These are phyloP conservation scores for Myxozyma neotropica DNA, from an alignment of 805 yeast species.

Conservation along the genomic window DNA sequence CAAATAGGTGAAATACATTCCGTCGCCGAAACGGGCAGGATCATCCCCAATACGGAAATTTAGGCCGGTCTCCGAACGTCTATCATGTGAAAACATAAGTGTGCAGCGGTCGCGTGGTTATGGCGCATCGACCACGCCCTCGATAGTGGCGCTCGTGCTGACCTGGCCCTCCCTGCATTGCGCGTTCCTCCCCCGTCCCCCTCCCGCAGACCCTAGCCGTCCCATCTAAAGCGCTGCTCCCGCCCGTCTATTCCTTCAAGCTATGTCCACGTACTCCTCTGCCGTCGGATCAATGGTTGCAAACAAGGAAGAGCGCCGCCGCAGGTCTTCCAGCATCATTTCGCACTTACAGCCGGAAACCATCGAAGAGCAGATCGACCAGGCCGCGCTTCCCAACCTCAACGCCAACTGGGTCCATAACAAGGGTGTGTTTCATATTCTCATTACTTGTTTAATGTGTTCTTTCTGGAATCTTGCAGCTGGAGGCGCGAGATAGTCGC, in stretches of 20 bases:
- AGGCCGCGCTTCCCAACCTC: slow-evolving; percentile 81
- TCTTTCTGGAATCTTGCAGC: too few species aligned
- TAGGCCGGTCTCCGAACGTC: background rate
- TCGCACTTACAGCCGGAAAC: slow-evolving; percentile 94
- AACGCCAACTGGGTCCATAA: slow-evolving; percentile 96
- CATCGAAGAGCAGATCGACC: slow-evolving; percentile 89
- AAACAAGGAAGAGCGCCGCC: slow-evolving; percentile 43
- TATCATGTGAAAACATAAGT: background rate
- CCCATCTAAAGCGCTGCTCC: background rate
- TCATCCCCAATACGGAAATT: background rate
- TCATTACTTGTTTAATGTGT: background rate
- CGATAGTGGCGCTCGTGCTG: slow-evolving; percentile 1
- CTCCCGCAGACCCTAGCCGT: background rate
- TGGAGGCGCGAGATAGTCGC: too few species aligned
- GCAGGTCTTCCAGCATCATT: slow-evolving; percentile 86
- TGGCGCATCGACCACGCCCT: background rate
- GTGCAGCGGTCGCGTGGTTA: background rate
- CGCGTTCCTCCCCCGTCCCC: background rate
- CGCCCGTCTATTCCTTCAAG: background rate
- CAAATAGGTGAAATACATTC: background rate
- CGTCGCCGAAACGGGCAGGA: background rate
- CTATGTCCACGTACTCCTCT: slow-evolving; percentile 26
- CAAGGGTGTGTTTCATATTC: slow-evolving; percentile 55
- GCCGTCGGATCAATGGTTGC: slow-evolving; percentile 25
- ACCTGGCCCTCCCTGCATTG: background rate